Evolutionary conservation across 805 yeast genomes (phyloP).

Genomic region (Candida dajiaensis): DNA sequence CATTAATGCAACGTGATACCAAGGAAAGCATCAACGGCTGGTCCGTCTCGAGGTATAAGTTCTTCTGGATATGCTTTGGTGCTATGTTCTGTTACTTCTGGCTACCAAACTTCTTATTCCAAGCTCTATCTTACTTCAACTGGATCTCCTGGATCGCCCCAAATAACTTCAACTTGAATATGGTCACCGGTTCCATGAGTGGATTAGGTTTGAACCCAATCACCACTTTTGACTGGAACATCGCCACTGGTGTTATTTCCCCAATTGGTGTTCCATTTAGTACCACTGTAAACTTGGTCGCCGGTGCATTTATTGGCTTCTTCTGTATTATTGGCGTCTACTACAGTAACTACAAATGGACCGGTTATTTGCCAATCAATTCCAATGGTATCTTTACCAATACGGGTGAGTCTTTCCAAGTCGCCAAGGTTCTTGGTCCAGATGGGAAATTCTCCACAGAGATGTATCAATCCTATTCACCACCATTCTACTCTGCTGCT

Average conservation of each 20-base stretch:
- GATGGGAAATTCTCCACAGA: constrained; percentile 38
- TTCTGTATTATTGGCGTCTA: constrained; percentile 30
- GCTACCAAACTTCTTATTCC: constrained; percentile 39
- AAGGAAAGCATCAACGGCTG: constrained; percentile 29
- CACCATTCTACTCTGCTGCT: constrained; percentile 63
- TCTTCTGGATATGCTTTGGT: constrained; percentile 26
- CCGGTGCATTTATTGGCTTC: constrained; percentile 30
- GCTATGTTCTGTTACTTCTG: constrained; percentile 37
- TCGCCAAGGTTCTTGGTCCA: constrained; percentile 38
- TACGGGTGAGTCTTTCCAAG: constrained; percentile 41
- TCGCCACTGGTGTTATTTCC: constrained; percentile 22
- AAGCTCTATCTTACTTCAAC: constrained; percentile 37
- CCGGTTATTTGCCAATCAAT: constrained; percentile 36
- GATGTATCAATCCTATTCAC: constrained; percentile 48
- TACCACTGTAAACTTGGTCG: constrained; percentile 25
- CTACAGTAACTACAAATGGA: constrained; percentile 37
- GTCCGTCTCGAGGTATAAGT: constrained; percentile 29
- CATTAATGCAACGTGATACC: constrained; percentile 34
- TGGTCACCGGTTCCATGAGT: constrained; percentile 39
- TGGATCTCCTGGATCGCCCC: constrained; percentile 61
- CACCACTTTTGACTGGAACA: constrained; percentile 49
- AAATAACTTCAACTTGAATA: constrained; percentile 40
- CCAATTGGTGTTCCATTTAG: constrained; percentile 42
- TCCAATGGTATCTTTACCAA: constrained; percentile 47
- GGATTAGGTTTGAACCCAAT: constrained; percentile 53